These are phyloP conservation scores for Dalechampia spathulata DNA, from an alignment of 441 rosid species.

Conservation along the genomic window DNA sequence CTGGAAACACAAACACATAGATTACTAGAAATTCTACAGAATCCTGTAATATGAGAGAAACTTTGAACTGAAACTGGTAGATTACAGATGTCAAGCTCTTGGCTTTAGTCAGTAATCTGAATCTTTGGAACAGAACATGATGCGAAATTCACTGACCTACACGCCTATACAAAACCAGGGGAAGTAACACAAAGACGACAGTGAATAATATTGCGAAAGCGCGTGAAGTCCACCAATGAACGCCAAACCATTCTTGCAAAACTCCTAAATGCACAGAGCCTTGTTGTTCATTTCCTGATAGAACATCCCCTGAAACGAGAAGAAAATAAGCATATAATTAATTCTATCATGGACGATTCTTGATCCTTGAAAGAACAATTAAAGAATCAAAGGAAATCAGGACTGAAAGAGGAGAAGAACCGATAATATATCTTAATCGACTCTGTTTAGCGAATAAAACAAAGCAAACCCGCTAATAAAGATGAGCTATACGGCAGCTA, in stretches of 20 bases:
- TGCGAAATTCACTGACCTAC: constrained; percentile 34
- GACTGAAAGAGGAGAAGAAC: not conserved
- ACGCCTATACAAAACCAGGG: constrained; percentile 45
- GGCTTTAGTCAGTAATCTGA: too few relatives aligned
- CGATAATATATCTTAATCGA: not conserved
- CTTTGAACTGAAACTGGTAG: not conserved
- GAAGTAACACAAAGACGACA: constrained; percentile 48
- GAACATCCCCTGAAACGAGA: constrained; percentile 53
- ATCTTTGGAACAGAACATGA: not conserved
- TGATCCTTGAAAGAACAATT: not conserved
- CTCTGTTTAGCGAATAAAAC: too few relatives aligned
- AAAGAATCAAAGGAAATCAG: not conserved
- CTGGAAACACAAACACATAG: constrained; percentile 31
- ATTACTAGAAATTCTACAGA: not conserved
- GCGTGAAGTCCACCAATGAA: constrained; percentile 73
- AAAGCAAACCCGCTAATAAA: not conserved
- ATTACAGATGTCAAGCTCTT: too few relatives aligned
- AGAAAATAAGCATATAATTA: not conserved
- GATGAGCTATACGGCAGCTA: not conserved
- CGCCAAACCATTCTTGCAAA: constrained; percentile 77
- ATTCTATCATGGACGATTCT: not conserved
- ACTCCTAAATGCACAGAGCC: constrained; percentile 57
- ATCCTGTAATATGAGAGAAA: not conserved
- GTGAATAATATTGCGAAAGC: constrained; percentile 45
- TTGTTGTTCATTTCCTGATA: constrained; percentile 46